These are phyloP conservation scores for Lachnellula willkommii DNA, from an alignment of 2,329 filamentous ascomycete genomes.

Conservation along the genomic window DNA sequence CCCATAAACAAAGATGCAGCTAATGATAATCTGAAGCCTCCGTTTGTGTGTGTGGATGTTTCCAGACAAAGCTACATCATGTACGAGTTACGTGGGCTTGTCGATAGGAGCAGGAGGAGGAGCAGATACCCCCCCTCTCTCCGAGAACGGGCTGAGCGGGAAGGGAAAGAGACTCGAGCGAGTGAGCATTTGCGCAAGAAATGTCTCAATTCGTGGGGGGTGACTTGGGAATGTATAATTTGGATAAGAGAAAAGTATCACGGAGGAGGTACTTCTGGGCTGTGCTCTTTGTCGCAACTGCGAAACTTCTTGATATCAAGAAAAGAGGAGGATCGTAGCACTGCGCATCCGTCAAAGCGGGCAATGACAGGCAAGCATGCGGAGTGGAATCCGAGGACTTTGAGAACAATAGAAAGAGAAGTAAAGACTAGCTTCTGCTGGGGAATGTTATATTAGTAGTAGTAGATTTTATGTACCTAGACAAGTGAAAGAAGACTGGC, in stretches of 20 bases:
- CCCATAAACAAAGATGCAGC: constrained; percentile 6
- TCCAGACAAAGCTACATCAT: constrained; percentile 4
- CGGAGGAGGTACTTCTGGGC: neutral
- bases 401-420: neutral
- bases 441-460: constrained; percentile 7
- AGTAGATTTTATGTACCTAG: constrained; percentile 7
- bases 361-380: constrained; percentile 3
- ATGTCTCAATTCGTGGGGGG: constrained; percentile 4
- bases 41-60: constrained; percentile 4
- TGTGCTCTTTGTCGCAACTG: neutral
- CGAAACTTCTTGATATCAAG: constrained; percentile 5
- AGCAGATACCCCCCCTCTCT: constrained; percentile 6
- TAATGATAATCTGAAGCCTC: constrained; percentile 7
- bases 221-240: neutral
- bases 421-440: neutral
- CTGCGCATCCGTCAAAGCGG: neutral
- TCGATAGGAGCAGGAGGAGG: constrained; percentile 1
- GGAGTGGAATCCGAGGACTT: constrained; percentile 3
- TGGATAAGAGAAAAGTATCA: neutral
- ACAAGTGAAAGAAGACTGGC: constrained; percentile 16
- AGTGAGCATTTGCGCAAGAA: constrained; percentile 7
- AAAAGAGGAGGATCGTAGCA: neutral
- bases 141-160: constrained; percentile 22
- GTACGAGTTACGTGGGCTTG: neutral
- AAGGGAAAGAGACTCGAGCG: constrained; percentile 10